Conservation (phyloP, 331 rosid species). For the Quercus phellos region DNA sequence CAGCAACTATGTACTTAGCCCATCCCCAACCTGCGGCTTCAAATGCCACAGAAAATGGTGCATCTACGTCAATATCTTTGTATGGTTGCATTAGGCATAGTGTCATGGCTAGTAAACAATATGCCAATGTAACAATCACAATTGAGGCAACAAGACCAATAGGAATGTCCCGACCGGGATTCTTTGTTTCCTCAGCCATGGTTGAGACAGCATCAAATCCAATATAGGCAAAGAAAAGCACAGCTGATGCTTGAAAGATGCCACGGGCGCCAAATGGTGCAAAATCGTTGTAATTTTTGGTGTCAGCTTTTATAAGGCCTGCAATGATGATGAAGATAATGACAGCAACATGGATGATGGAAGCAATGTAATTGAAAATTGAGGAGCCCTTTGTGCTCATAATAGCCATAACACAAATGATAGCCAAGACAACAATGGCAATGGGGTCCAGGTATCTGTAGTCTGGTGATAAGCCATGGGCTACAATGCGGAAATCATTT, state of each 20-base stretch:
- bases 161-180: constrained; percentile 74
- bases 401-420: constrained; percentile 46
- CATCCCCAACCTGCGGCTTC: constrained; percentile 62
- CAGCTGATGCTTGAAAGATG: constrained; percentile 61
- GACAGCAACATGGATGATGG: constrained; percentile 55
- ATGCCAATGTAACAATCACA: constrained; percentile 40
- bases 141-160: constrained; percentile 84
- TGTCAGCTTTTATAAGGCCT: constrained; percentile 59
- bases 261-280: constrained; percentile 43
- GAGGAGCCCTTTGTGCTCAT: constrained; percentile 87
- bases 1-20: constrained; percentile 84
- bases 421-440: constrained; percentile 40
- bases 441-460: constrained; percentile 69
- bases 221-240: constrained; percentile 80
- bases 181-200: constrained; percentile 87
- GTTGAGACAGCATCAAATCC: constrained; percentile 87
- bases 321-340: constrained; percentile 68
- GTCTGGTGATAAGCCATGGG: neutral
- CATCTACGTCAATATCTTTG: constrained; percentile 18
- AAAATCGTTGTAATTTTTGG: constrained; percentile 42
- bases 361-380: constrained; percentile 69
- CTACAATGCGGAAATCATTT: constrained; percentile 54
- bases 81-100: constrained; percentile 68
- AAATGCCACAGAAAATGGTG: constrained; percentile 70
- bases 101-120: constrained; percentile 57